Conservation (phyloP, 2,329 filamentous ascomycete species). For the Verruconis gallopava region DNA sequence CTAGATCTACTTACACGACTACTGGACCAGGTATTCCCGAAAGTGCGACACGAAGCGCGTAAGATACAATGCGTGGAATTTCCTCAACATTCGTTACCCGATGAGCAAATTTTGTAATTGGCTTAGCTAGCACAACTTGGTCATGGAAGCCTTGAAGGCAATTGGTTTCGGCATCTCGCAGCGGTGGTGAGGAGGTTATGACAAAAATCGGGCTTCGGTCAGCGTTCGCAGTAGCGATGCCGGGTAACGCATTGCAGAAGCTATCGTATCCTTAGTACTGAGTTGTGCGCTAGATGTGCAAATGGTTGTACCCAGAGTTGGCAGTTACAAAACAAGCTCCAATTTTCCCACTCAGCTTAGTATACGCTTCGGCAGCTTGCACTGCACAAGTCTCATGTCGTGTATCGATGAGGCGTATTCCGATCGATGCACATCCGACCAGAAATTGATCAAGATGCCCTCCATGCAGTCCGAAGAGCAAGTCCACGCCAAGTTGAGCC, state of each 20-base stretch:
- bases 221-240: slow-evolving; percentile 32
- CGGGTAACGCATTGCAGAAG: slow-evolving; percentile 33
- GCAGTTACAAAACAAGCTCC: slow-evolving; percentile 36
- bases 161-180: slow-evolving; percentile 34
- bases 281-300: slow-evolving; percentile 10
- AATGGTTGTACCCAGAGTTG: slow-evolving; percentile 37
- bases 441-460: slow-evolving; percentile 37
- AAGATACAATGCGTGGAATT: slow-evolving; percentile 31
- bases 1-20: slow-evolving; percentile 8
- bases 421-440: slow-evolving; percentile 28
- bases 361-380: slow-evolving; percentile 35
- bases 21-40: slow-evolving; percentile 27
- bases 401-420: slow-evolving; percentile 33
- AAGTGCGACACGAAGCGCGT: slow-evolving; percentile 28
- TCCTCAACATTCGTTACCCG: slow-evolving; percentile 32
- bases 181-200: slow-evolving; percentile 32
- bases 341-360: slow-evolving; percentile 30
- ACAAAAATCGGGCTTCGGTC: slow-evolving; percentile 33
- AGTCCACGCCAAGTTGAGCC: slow-evolving; percentile 27
- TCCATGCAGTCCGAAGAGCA: slow-evolving; percentile 36
- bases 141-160: slow-evolving; percentile 34
- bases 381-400: slow-evolving; percentile 36
- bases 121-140: slow-evolving; percentile 31
- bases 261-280: too few species aligned
- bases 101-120: slow-evolving; percentile 34